Conservation (phyloP, 2,329 filamentous ascomycete species). For the Aspergillus vadensis region DNA sequence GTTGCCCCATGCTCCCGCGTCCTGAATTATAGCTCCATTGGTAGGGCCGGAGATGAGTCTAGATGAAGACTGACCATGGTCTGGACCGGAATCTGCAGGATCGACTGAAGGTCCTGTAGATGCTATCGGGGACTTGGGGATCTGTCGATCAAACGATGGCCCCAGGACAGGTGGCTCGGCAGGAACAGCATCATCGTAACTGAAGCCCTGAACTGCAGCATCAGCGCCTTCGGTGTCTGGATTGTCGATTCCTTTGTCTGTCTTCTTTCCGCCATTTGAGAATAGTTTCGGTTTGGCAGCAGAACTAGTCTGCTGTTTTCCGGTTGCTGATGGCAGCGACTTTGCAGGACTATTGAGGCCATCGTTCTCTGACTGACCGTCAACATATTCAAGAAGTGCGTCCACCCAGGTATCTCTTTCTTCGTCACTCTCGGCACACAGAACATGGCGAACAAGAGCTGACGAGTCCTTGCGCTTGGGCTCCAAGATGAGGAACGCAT, state of each 20-base stretch:
- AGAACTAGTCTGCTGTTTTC: slow-evolving; percentile 22
- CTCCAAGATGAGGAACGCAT: slow-evolving; percentile 92
- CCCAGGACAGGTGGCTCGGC: slow-evolving; percentile 60
- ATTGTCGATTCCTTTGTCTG: slow-evolving; percentile 40
- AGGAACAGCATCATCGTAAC: slow-evolving; percentile 59
- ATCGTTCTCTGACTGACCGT: slow-evolving; percentile 48
- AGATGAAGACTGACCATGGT: slow-evolving; percentile 32
- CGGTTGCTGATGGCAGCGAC: slow-evolving; percentile 20
- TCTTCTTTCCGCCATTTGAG: slow-evolving; percentile 31
- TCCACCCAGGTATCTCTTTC: slow-evolving; percentile 96
- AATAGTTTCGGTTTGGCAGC: slow-evolving; percentile 29
- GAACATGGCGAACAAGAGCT: slow-evolving; percentile 84
- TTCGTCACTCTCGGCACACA: slow-evolving; percentile 91
- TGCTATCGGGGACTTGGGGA: slow-evolving; percentile 37
- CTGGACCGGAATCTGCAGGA: slow-evolving; percentile 28
- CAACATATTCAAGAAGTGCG: slow-evolving; percentile 83
- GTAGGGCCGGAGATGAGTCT: slow-evolving; percentile 79
- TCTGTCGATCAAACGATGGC: slow-evolving; percentile 36
- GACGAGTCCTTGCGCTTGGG: slow-evolving; percentile 94
- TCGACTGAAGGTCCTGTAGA: slow-evolving; percentile 35
- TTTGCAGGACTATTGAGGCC: slow-evolving; percentile 24
- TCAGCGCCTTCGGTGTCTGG: slow-evolving; percentile 39
- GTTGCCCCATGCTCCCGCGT: slow-evolving; percentile 83
- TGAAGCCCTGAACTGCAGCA: slow-evolving; percentile 49
- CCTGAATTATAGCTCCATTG: slow-evolving; percentile 80